A percentile compares a stretch with the other conserved stretches of the same genome.
Evolutionary conservation across 2,329 filamentous ascomycete species (phyloP).

Genomic region (Colletotrichum kahawae): DNA sequence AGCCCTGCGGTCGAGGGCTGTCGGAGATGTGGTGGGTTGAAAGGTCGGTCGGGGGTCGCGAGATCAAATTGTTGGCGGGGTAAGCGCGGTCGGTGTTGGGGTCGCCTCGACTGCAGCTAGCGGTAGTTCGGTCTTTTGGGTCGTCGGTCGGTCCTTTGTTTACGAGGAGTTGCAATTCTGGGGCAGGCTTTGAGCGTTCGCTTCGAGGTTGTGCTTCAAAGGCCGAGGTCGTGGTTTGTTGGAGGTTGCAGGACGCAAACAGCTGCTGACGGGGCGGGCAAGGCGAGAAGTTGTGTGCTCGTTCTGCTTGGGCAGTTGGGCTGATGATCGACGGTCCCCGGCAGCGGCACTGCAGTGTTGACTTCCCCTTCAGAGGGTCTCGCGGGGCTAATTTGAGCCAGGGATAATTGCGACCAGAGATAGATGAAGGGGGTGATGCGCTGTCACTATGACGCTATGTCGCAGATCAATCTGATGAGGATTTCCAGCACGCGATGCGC

Average conservation of each 20-base stretch:
- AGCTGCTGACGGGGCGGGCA: background rate
- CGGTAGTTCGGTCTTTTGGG: background rate
- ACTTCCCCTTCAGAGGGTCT: constrained; percentile 12
- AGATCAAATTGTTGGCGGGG: constrained; percentile 11
- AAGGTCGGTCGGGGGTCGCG: constrained; percentile 1
- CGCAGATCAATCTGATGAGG: background rate
- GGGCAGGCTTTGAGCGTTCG: background rate
- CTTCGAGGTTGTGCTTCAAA: background rate
- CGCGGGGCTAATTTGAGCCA: constrained; percentile 12
- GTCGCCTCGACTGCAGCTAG: background rate
- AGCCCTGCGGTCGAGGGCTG: constrained; percentile 4
- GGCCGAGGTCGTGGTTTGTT: background rate
- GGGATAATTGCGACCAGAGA: constrained; percentile 10
- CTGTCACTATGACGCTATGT: constrained; percentile 17
- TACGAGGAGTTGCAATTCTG: background rate
- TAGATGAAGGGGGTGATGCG: constrained; percentile 17
- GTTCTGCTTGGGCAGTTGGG: background rate
- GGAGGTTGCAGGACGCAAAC: background rate
- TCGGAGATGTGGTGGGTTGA: background rate
- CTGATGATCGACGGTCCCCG: constrained; percentile 17
- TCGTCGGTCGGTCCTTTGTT: background rate
- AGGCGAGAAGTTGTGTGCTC: background rate
- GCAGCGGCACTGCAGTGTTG: background rate
- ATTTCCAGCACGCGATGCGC: background rate
- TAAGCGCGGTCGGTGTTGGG: constrained; percentile 5